phyloP scores from a whole-genome alignment of 169 alveolate species.

The Eimeria necatrix region DNA sequence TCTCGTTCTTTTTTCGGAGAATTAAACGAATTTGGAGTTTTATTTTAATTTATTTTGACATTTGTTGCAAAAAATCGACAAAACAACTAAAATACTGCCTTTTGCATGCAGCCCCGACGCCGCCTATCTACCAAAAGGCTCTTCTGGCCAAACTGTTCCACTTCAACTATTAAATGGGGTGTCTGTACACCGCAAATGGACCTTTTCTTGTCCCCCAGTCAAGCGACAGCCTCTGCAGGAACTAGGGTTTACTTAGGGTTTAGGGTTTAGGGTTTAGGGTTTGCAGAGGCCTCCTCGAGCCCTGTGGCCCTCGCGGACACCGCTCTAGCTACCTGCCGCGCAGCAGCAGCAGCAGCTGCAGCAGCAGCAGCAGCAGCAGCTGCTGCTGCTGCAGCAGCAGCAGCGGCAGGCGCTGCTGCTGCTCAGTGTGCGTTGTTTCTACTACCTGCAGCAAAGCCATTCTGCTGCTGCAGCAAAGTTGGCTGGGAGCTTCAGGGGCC shows the following conservation, averaged over 20 bases:
- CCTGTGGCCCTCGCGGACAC: no score
- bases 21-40: no score
- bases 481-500: neutral
- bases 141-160: neutral
- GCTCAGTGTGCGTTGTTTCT: neutral
- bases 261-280: slow-evolving; percentile 25
- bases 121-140: neutral
- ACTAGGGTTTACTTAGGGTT: neutral
- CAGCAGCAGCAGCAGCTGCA: neutral
- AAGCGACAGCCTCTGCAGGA: neutral
- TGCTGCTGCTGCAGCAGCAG: neutral
- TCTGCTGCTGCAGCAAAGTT: no score
- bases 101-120: neutral
- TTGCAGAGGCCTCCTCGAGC: no score
- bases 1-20: no score
- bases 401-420: neutral
- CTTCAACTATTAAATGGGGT: neutral
- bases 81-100: neutral
- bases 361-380: neutral
- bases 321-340: no score
- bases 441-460: neutral
- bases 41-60: no score
- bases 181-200: no score
- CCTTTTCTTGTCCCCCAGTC: neutral
- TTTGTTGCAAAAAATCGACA: neutral